Evolutionary conservation across 306 rosid species (phyloP), one percentile per base, ranked within the genome.

Genomic region (Aeschynomene evenia): DNA sequence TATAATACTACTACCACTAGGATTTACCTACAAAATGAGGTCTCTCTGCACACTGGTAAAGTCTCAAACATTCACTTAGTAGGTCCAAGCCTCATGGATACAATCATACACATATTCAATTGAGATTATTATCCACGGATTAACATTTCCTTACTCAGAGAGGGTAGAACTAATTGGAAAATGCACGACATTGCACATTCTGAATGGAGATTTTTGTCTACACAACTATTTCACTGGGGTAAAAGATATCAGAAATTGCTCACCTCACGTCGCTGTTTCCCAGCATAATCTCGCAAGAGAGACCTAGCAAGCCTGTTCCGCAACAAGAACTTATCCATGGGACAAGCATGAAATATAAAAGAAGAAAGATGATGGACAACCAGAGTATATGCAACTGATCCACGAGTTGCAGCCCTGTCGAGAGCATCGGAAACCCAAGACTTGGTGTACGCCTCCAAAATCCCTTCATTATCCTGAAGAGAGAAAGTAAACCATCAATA

Each of bases 361-460:
- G 86, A 80, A 12, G 92, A 93, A 70, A 93, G 90, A 85, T 93
- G 98, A 71, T 93, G 94, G 6, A 90, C 75, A 72, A 58, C 94
- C 26, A 93, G 59, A 24, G 81, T 71, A 73, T 81, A 84, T 53
- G 96, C 79, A 57, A 86, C 70, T n/a, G 97, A 82, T 79, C 86
- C 83, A 61, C 98, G 91, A 70, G 34, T 76, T 36, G 83, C 91
- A 80, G 98, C 89, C 77, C 85, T 88, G 68, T 90, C 95, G 16
- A 94, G 96, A 68, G 96, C 86, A 66, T 91, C 96, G 53, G 92
- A 85, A 73, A 75, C 81, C 98, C 98, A 94, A 2, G 98, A 81
- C 72, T 90, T 94, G 64, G 80, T 70, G 73, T 90, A 94, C 42
- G 89, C 96, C 80, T 85, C 91, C 86, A 94, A 79, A 69, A 90